Percentiles rank a stretch among this genome's conserved stretches.
These are phyloP conservation scores for Aspergillus chevalieri DNA, from an alignment of 2,329 filamentous ascomycete genomes.

Conservation along the genomic window DNA sequence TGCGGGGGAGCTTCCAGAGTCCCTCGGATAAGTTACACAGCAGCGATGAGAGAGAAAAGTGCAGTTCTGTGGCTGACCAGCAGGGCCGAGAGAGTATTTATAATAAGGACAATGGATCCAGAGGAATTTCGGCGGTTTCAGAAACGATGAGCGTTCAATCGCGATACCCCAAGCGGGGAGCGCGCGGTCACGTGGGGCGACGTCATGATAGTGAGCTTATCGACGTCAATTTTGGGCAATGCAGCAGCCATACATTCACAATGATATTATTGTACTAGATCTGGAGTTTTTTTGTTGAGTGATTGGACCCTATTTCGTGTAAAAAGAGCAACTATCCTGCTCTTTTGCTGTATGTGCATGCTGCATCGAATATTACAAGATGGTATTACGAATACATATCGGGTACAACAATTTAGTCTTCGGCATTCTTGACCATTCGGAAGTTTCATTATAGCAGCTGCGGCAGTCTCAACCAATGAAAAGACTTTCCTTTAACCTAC, in stretches of 20 bases:
- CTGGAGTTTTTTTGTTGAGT: background rate
- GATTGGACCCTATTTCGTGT: background rate
- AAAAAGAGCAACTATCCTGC: background rate
- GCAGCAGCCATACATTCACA: background rate
- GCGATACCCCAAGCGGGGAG: slow-evolving; percentile 6
- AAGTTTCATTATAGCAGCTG: background rate
- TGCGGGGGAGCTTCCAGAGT: background rate
- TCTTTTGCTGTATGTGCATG: background rate
- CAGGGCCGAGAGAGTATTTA: background rate
- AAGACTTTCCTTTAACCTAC: background rate
- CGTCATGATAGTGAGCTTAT: slow-evolving; percentile 5
- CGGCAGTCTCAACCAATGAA: slow-evolving; percentile 2
- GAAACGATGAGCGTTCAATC: background rate
- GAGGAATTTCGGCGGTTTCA: slow-evolving; percentile 1
- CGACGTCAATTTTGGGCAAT: background rate
- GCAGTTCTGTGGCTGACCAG: background rate
- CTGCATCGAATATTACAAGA: background rate
- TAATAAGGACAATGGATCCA: background rate
- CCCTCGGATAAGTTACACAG: background rate
- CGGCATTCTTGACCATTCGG: slow-evolving; percentile 1
- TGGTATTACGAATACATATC: background rate
- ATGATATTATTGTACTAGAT: too few species aligned
- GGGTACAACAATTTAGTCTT: background rate
- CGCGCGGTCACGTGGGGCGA: slow-evolving; percentile 12
- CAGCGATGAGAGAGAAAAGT: background rate